These are phyloP conservation scores for Gnomoniopsis sp. DNA, from an alignment of 2,329 filamentous ascomycete genomes.

Conservation along the genomic window DNA sequence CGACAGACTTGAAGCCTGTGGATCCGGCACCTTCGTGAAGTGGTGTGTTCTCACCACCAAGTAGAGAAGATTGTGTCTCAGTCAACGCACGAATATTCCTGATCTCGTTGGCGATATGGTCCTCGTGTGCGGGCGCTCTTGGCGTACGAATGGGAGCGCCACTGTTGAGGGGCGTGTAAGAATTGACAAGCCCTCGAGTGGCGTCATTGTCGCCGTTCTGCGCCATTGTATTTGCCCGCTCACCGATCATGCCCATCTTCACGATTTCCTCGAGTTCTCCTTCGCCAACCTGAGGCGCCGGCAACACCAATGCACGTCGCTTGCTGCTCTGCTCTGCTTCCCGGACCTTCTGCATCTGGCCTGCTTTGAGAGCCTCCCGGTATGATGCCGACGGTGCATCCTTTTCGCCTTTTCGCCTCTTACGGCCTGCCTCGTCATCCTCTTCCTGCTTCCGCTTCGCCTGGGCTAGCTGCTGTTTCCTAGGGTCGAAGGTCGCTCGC, in stretches of 20 bases:
- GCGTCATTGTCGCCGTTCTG: slow-evolving; percentile 78
- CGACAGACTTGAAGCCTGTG: slow-evolving; percentile 82
- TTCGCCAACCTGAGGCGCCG: slow-evolving; percentile 88
- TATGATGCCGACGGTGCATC: slow-evolving; percentile 72
- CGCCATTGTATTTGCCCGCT: slow-evolving; percentile 74
- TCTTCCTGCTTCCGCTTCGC: slow-evolving; percentile 92
- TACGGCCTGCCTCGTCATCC: slow-evolving; percentile 76
- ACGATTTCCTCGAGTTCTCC: slow-evolving; percentile 94
- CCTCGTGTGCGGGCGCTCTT: slow-evolving; percentile 85
- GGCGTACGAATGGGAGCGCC: slow-evolving; percentile 89
- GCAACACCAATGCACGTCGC: slow-evolving; percentile 75
- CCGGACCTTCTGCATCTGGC: slow-evolving; percentile 88
- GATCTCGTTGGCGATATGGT: slow-evolving; percentile 95
- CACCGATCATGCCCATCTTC: slow-evolving; percentile 95
- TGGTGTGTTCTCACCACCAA: slow-evolving; percentile 92
- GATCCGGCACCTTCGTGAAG: slow-evolving; percentile 77
- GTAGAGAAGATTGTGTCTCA: slow-evolving; percentile 86
- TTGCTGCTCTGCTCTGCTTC: slow-evolving; percentile 98
- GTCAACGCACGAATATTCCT: slow-evolving; percentile 89
- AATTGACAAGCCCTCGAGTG: slow-evolving; percentile 80
- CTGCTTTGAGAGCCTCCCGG: slow-evolving; percentile 87
- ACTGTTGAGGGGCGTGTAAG: slow-evolving; percentile 78
- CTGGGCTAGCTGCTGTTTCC: slow-evolving; percentile 78
- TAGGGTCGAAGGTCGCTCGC: slow-evolving; percentile 81
- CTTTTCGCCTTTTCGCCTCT: slow-evolving; percentile 87